These are phyloP conservation scores for Canavalia gladiata DNA, from an alignment of 306 rosid genomes.

Conservation along the genomic window DNA sequence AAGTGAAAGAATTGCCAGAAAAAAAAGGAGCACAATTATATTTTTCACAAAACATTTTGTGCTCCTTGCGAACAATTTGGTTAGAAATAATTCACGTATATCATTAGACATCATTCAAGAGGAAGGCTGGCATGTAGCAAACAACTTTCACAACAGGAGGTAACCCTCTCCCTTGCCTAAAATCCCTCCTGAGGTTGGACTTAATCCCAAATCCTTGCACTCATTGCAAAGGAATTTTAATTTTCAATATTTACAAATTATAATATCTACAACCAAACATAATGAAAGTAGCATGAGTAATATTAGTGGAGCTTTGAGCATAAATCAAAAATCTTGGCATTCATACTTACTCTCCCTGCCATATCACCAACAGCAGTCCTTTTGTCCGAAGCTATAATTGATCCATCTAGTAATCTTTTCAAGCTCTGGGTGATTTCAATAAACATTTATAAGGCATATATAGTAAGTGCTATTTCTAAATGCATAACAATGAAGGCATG, in stretches of 20 bases:
- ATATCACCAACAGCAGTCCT: constrained; percentile 52
- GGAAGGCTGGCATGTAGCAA: constrained; percentile 1
- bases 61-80: constrained; percentile 30
- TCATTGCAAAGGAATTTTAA: neutral
- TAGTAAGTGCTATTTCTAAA: constrained; percentile 33
- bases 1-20: neutral
- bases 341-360: constrained; percentile 64
- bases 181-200: constrained; percentile 9
- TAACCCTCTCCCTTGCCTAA: constrained; percentile 38
- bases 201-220: constrained; percentile 22
- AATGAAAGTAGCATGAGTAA: constrained; percentile 30
- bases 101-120: neutral
- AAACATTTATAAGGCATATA: constrained; percentile 17
- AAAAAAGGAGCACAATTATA: neutral
- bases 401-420: constrained; percentile 61
- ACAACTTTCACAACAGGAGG: constrained; percentile 16
- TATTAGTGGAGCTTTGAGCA: constrained; percentile 29
- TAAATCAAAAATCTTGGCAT: constrained; percentile 39
- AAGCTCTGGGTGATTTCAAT: constrained; percentile 69
- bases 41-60: constrained; percentile 28
- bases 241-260: constrained; percentile 3
- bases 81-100: constrained; percentile 31
- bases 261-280: neutral
- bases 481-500: constrained; percentile 31
- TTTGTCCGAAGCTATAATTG: constrained; percentile 51